A percentile compares a stretch with the other conserved stretches of the same genome.
Conservation (phyloP, 2,329 filamentous ascomycete genomes). For the Colletotrichum costaricense region DNA sequence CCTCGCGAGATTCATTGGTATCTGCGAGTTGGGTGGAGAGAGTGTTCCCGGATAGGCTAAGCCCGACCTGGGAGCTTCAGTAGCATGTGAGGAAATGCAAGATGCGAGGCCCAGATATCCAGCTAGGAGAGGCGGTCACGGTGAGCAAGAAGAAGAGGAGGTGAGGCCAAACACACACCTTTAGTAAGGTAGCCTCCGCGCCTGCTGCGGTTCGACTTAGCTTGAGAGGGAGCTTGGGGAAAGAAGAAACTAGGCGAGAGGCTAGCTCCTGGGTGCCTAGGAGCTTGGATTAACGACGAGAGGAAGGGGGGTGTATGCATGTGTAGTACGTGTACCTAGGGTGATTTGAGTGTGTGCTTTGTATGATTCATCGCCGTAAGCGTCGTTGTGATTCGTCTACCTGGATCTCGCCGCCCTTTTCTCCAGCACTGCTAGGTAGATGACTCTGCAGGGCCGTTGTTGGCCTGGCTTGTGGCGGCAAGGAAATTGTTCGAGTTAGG, state of each 20-base stretch:
- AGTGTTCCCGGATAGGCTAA: no score
- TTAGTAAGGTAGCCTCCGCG: not conserved
- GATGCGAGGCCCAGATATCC: not conserved
- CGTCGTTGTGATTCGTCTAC: not conserved
- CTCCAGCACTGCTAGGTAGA: no score
- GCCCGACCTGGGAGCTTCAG: not conserved
- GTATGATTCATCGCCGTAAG: not conserved
- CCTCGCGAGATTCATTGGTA: no score
- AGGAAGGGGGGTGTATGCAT: not conserved
- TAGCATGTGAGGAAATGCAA: not conserved
- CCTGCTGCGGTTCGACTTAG: conserved; percentile 1
- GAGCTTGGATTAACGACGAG: no score
- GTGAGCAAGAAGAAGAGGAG: not conserved
- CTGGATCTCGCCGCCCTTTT: not conserved
- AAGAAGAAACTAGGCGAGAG: not conserved
- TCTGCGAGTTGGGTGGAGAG: no score
- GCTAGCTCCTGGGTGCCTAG: not conserved
- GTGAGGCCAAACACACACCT: not conserved
- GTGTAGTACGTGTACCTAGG: no score
- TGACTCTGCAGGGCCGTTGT: no score
- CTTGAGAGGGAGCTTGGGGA: not conserved
- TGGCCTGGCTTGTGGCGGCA: no score
- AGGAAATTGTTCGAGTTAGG: no score
- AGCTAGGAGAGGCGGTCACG: not conserved
- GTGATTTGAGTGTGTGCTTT: not conserved